Percentiles rank a stretch among this genome's conserved stretches.
Evolutionary conservation across 495 filamentous ascomycete genomes (phyloP).

Genomic region (Penicillium parvum): DNA sequence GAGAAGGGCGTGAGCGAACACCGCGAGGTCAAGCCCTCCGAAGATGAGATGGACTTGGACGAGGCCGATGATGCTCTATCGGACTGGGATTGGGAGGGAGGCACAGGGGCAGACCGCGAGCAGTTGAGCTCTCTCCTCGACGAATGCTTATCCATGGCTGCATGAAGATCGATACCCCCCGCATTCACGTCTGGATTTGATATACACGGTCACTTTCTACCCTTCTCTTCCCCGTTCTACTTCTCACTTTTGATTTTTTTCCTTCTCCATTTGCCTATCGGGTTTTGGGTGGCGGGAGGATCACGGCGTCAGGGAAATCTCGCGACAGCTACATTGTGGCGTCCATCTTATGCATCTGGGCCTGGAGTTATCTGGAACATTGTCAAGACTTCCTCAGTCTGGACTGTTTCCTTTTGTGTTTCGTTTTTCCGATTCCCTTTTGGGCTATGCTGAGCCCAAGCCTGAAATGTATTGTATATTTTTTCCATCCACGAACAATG

Average conservation of each 20-base stretch:
- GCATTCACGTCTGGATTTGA: slow-evolving; percentile 4
- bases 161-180: slow-evolving; percentile 28
- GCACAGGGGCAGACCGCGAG: slow-evolving; percentile 52
- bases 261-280: slow-evolving; percentile 17
- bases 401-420: slow-evolving; percentile 6
- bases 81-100: slow-evolving; percentile 76
- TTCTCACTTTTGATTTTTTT: slow-evolving; percentile 11
- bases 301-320: slow-evolving; percentile 27
- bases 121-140: slow-evolving; percentile 69
- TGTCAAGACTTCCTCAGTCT: slow-evolving; percentile 7
- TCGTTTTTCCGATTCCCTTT: slow-evolving; percentile 1
- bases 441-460: slow-evolving; percentile 1
- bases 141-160: slow-evolving; percentile 48
- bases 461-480: slow-evolving; percentile 21
- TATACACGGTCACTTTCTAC: neutral
- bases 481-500: slow-evolving; percentile 3
- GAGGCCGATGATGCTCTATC: slow-evolving; percentile 46
- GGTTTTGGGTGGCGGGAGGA: slow-evolving; percentile 18
- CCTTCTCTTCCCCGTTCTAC: neutral
- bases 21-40: slow-evolving; percentile 37
- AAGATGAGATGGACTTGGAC: slow-evolving; percentile 63
- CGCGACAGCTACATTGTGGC: slow-evolving; percentile 4
- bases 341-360: slow-evolving; percentile 23
- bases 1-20: slow-evolving; percentile 25
- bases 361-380: slow-evolving; percentile 22